A percentile compares a stretch with the other conserved stretches of the same genome.
Conservation (phyloP, 352 stramenopile genomes). For the Phytophthora sp. region DNA sequence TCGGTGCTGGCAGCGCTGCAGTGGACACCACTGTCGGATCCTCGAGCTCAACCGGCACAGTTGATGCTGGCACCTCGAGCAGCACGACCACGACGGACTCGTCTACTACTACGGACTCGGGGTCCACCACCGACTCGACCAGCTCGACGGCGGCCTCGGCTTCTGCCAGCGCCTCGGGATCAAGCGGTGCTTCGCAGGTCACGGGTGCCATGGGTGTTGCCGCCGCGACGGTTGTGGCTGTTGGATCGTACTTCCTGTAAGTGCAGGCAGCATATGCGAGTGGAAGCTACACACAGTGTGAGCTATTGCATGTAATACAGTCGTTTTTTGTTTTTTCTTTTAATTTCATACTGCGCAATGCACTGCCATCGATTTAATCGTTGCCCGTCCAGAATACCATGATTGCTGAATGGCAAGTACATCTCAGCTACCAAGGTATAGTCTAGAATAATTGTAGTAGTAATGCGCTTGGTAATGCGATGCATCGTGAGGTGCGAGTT, state of each 20-base stretch:
- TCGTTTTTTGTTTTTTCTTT: too few relatives aligned
- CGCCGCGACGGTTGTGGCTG: conserved; percentile 19
- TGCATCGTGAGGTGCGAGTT: too few relatives aligned
- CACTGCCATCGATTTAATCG: neutral
- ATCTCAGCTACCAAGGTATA: too few relatives aligned
- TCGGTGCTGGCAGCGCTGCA: conserved; percentile 13
- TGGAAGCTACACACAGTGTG: neutral
- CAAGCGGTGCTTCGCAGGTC: conserved; percentile 28
- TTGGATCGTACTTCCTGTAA: conserved; percentile 39
- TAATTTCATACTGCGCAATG: too few relatives aligned
- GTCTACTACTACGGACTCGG: conserved; percentile 9
- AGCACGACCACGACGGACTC: conserved; percentile 22
- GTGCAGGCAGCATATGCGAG: neutral
- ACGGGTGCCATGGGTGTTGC: conserved; percentile 25
- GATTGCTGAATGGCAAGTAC: too few relatives aligned
- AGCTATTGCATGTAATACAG: neutral
- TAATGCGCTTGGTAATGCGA: too few relatives aligned
- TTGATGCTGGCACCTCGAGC: conserved; percentile 6
- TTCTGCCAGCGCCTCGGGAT: conserved; percentile 24
- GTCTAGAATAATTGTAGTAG: too few relatives aligned
- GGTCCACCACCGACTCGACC: conserved; percentile 8
- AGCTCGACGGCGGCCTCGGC: conserved; percentile 15
- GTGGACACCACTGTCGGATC: conserved; percentile 18
- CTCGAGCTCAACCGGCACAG: conserved; percentile 6
- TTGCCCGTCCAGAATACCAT: too few relatives aligned